phyloP scores from a whole-genome alignment of 352 stramenopile genomes.

The Globisporangium cylindrosporum region DNA sequence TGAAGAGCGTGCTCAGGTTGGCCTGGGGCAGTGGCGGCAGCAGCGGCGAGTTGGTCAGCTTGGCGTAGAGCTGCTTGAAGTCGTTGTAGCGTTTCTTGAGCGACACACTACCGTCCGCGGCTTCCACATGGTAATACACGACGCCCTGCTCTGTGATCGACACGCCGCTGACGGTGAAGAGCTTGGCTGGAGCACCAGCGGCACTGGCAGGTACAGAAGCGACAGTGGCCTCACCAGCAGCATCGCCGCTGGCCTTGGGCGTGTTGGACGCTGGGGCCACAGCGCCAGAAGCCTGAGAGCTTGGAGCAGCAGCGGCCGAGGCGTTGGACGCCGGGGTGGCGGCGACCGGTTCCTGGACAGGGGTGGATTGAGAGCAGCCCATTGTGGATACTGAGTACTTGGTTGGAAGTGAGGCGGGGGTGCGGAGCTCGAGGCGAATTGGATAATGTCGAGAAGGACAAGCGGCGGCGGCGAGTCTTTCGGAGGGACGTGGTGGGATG shows the following conservation, averaged over 20 bases:
- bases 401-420: constrained; percentile 9
- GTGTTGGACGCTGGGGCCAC: constrained; percentile 15
- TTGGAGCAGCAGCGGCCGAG: constrained; percentile 6
- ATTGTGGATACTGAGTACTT: constrained; percentile 33
- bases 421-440: constrained; percentile 2
- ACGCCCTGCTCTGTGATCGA: constrained; percentile 63
- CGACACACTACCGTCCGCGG: constrained; percentile 25
- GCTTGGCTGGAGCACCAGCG: constrained; percentile 16
- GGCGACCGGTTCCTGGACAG: constrained; percentile 33
- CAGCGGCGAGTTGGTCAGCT: constrained; percentile 26
- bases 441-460: constrained; percentile 7
- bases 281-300: constrained; percentile 9
- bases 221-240: background rate
- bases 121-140: constrained; percentile 68
- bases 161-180: constrained; percentile 48
- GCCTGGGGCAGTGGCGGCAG: constrained; percentile 57
- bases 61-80: constrained; percentile 69
- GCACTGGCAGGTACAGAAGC: background rate
- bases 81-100: constrained; percentile 81
- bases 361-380: constrained; percentile 75
- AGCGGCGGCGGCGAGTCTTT: too few species aligned
- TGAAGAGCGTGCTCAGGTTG: constrained; percentile 45
- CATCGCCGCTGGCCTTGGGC: background rate
- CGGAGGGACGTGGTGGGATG: background rate
- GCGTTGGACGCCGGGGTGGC: constrained; percentile 24